Conservation (phyloP, 805 yeast species). For the Saccharomyces eubayanus region DNA sequence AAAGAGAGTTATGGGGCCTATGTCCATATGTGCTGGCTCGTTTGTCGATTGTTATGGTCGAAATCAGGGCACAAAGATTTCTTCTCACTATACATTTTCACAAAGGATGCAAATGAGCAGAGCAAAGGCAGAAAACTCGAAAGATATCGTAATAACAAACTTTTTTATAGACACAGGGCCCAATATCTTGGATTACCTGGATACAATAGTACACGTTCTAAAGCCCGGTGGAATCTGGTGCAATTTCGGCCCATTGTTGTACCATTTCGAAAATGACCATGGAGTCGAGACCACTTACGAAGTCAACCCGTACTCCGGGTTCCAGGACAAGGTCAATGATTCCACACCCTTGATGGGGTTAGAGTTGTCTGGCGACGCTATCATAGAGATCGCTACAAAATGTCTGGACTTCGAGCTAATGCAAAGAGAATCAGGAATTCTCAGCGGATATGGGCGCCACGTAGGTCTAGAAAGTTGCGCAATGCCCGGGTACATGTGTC, state of each 20-base stretch:
- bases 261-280: conserved; percentile 54
- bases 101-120: conserved; percentile 26
- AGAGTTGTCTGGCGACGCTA: conserved; percentile 49
- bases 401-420: conserved; percentile 43
- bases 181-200: conserved; percentile 46
- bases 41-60: conserved; percentile 57
- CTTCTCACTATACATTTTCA: conserved; percentile 16
- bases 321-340: conserved; percentile 16
- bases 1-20: conserved; percentile 35
- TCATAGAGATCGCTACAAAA: conserved; percentile 35
- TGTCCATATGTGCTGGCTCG: conserved; percentile 63
- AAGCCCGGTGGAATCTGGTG: conserved; percentile 44
- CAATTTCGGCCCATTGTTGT: conserved; percentile 54
- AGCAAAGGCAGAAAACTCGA: conserved; percentile 32
- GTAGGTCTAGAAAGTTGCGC: conserved; percentile 41
- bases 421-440: conserved; percentile 36
- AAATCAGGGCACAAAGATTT: conserved; percentile 14
- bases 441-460: conserved; percentile 40
- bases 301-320: conserved; percentile 16
- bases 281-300: conserved; percentile 20
- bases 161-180: conserved; percentile 52
- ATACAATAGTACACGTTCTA: conserved; percentile 38
- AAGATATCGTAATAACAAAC: conserved; percentile 42
- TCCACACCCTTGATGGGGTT: conserved; percentile 34
- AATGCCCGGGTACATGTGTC: conserved; percentile 47